These are phyloP conservation scores for Arthrinium puccinioides DNA, from an alignment of 2,329 filamentous ascomycete genomes.

Conservation along the genomic window DNA sequence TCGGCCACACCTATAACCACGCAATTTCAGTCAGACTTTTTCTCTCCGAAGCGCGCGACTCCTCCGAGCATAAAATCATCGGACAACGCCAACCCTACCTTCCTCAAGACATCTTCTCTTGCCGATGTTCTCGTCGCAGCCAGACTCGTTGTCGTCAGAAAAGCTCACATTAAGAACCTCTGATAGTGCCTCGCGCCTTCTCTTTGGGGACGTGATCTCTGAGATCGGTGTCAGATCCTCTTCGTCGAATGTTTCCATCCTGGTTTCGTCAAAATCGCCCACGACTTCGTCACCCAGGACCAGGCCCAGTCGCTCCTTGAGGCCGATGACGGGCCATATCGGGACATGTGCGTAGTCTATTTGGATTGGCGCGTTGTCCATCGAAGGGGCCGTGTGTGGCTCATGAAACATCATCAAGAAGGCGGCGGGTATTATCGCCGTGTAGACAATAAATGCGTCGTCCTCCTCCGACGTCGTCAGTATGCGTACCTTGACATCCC, in stretches of 20 bases:
- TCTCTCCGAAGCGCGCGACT: constrained; percentile 1
- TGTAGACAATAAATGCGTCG: constrained; percentile 46
- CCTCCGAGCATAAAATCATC: constrained; percentile 5
- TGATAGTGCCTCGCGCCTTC: constrained; percentile 16
- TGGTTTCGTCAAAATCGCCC: constrained; percentile 31
- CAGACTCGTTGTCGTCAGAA: constrained; percentile 18
- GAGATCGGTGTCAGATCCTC: constrained; percentile 7
- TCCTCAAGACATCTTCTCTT: constrained; percentile 19
- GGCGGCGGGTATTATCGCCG: constrained; percentile 36
- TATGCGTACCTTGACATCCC: constrained; percentile 41
- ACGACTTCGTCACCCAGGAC: constrained; percentile 45
- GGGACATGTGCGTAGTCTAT: constrained; percentile 43
- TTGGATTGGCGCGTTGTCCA: constrained; percentile 28
- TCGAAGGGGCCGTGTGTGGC: constrained; percentile 31
- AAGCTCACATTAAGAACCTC: constrained; percentile 24
- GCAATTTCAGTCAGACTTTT: neutral
- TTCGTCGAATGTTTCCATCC: constrained; percentile 38
- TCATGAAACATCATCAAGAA: constrained; percentile 44
- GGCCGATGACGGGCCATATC: constrained; percentile 46
- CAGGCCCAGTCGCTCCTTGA: constrained; percentile 46
- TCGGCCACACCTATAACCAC: constrained; percentile 2
- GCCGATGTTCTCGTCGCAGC: constrained; percentile 10
- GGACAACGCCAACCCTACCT: constrained; percentile 20
- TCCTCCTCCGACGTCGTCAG: constrained; percentile 40
- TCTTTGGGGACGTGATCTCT: constrained; percentile 12